These are phyloP conservation scores for Eucalyptus marginata DNA, from an alignment of 345 rosid genomes.

Conservation along the genomic window DNA sequence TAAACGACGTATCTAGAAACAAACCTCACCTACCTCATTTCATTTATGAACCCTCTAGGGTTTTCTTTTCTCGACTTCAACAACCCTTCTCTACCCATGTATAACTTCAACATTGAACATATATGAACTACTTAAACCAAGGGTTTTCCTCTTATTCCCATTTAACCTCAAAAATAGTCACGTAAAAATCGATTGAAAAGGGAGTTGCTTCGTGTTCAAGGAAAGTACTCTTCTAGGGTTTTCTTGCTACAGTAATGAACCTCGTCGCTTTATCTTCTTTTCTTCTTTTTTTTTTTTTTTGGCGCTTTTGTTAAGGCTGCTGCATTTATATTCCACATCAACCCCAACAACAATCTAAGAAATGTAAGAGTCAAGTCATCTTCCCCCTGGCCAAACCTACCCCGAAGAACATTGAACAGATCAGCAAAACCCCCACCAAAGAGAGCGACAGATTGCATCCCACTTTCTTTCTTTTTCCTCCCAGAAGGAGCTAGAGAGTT, in stretches of 20 bases:
- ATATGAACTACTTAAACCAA: not conserved
- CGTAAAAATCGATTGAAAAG: not conserved
- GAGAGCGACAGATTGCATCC: not conserved
- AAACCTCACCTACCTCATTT: not conserved
- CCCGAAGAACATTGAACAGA: not conserved
- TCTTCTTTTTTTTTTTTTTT: not conserved
- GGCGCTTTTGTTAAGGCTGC: not conserved
- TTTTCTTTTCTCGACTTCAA: not conserved
- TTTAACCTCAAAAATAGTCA: not conserved
- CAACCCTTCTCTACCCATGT: not conserved
- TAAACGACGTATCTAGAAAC: not conserved
- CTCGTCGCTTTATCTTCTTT: not conserved
- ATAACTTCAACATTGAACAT: not conserved
- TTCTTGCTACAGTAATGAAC: not conserved
- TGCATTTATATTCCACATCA: not conserved
- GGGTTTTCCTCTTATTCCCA: not conserved
- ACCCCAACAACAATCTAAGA: not conserved
- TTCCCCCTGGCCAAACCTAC: not conserved
- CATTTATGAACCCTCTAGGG: not conserved
- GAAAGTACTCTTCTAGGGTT: not conserved
- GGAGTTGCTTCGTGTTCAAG: not conserved
- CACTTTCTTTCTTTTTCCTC: not conserved
- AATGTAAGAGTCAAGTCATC: not conserved
- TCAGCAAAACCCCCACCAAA: not conserved
- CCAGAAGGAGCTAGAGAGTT: not conserved